phyloP scores from a whole-genome alignment of 441 rosid genomes.

The Capsella rubella region DNA sequence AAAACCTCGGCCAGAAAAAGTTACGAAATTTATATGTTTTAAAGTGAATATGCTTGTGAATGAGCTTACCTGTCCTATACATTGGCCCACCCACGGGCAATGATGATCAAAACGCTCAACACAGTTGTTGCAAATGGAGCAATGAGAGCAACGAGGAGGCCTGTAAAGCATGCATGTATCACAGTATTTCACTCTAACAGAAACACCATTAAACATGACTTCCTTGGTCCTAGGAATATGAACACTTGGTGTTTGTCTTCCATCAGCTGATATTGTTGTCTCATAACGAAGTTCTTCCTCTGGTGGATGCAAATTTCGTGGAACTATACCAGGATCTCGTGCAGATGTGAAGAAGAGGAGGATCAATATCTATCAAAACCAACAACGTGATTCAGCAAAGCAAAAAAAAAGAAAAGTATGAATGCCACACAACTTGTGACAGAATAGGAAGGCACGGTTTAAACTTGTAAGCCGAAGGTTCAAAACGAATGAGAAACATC shows the following conservation, averaged over 20 bases:
- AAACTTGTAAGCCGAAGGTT: conserved; percentile 8
- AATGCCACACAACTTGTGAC: background rate
- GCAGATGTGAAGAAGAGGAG: conserved; percentile 90
- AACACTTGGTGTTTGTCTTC: conserved; percentile 86
- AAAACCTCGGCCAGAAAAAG: conserved; percentile 1
- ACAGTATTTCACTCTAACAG: conserved; percentile 86
- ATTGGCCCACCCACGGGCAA: conserved; percentile 98
- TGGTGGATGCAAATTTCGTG: conserved; percentile 88
- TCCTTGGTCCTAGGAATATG: conserved; percentile 88
- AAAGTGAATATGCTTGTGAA: conserved; percentile 2
- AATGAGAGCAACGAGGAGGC: conserved; percentile 96
- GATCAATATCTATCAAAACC: conserved; percentile 67
- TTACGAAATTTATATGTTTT: background rate
- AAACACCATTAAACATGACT: conserved; percentile 68
- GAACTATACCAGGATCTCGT: conserved; percentile 92
- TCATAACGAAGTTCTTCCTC: conserved; percentile 84
- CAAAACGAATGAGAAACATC: background rate
- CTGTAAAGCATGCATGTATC: conserved; percentile 94
- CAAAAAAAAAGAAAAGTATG: background rate
- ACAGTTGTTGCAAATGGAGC: conserved; percentile 93
- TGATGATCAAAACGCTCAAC: conserved; percentile 94
- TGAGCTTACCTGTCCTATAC: conserved; percentile 82
- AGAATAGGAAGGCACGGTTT: conserved; percentile 15
- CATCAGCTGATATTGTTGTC: conserved; percentile 66
- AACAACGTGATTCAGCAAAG: conserved; percentile 28